Evolutionary conservation across 495 filamentous ascomycete genomes (phyloP), one percentile per base, ranked within the genome.

Genomic region (Tuber microsphaerosporum): DNA sequence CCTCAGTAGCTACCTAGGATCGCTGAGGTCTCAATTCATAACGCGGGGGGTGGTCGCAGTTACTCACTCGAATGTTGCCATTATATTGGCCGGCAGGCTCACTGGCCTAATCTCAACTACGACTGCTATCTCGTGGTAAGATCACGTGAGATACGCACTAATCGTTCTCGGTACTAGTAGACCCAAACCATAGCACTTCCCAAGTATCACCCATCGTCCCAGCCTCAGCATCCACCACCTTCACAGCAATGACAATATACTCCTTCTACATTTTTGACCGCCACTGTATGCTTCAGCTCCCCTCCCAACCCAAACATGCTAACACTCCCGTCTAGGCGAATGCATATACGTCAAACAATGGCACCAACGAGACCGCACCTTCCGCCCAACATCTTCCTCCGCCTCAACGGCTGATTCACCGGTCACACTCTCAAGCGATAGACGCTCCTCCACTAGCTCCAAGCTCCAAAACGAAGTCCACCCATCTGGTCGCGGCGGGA

Each of bases 211-310:
- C 56, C 34, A 17, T 65, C 26, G 26, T 65, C 31, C 4, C 9
- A 65, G 26, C 26, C 51, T 65, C 56, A 65, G 14, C 26, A 65
- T 65, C 56, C 26, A 34, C 26, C 56, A 16, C 5, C 26, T 16
- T 73, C 14, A 34, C 26, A 65, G 85, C 84, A 76, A 97, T 98
- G 95, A 89, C 91, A 74, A 92, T 98, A 82, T 97, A 97, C 85
- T 94, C 93, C 56, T 97, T 98, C 86, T 98, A 97, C 87, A 97
- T 99, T 82, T 99, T 99, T 81, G 95, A 99, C 84, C 91, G 95
- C 78, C 95, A 99, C 84, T 97, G 95, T 98, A 88, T 82, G 87
- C 78, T 51, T 51, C 41, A 22, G 71, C 31, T 31, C 31, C n/a
- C 31, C 48, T 46, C n/a, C 71, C 22, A 56, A 22, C 39, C 42